Conservation (phyloP, 768 basidiomycete species). For the Auricularia sp. region DNA sequence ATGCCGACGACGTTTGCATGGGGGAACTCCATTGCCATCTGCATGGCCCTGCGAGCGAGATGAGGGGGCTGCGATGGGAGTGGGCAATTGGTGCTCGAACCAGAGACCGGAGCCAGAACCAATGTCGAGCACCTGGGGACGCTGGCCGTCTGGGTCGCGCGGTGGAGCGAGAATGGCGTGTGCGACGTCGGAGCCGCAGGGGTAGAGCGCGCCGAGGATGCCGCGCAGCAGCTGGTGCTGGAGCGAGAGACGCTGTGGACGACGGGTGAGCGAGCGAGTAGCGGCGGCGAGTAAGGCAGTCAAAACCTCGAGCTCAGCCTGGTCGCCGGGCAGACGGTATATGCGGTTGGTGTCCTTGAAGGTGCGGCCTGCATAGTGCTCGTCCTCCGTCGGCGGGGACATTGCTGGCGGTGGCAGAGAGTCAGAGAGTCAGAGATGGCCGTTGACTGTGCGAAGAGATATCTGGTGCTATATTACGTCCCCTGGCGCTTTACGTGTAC, state of each 20-base stretch:
- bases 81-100: neutral
- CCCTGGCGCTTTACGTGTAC: no score
- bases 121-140: neutral
- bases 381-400: neutral
- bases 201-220: neutral
- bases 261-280: neutral
- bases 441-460: neutral
- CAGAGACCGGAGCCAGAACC: neutral
- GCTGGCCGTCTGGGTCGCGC: neutral
- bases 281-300: neutral
- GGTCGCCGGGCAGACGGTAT: neutral
- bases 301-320: neutral
- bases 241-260: neutral
- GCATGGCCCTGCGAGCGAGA: neutral
- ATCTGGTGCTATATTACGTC: no score
- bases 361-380: neutral
- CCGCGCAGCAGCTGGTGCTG: neutral
- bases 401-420: neutral
- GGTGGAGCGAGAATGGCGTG: neutral
- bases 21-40: constrained; percentile 6
- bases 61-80: neutral
- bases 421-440: neutral
- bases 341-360: neutral
- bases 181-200: neutral
- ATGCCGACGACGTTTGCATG: constrained; percentile 3